Evolutionary conservation across 306 rosid species (phyloP).

Genomic region (Gastrolobium villosum): DNA sequence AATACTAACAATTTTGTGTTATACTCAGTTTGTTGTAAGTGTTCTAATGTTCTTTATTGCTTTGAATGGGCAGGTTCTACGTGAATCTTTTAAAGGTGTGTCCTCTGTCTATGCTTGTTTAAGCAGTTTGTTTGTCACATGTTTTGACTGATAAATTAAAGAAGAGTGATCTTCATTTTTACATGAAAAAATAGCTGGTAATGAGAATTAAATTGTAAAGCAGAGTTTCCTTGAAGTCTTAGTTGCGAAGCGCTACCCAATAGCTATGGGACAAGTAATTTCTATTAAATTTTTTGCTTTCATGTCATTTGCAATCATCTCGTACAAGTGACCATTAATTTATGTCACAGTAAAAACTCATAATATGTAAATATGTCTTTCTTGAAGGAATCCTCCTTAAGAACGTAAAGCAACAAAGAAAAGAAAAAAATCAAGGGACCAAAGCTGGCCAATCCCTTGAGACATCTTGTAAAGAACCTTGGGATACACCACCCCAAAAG

Average conservation of each 20-base stretch:
- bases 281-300: conserved; percentile 25
- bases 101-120: conserved; percentile 51
- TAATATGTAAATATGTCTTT: conserved; percentile 16
- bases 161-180: conserved; percentile 40
- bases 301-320: conserved; percentile 10
- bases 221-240: conserved; percentile 18
- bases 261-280: conserved; percentile 10
- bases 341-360: conserved; percentile 3
- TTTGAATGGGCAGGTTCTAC: conserved; percentile 73
- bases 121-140: conserved; percentile 38
- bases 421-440: neutral
- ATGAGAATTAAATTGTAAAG: conserved; percentile 13
- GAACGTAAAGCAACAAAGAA: neutral
- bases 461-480: no score
- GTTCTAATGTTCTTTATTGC: conserved; percentile 46
- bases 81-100: conserved; percentile 87
- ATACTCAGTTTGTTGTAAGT: conserved; percentile 24
- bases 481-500: no score
- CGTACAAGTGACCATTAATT: conserved; percentile 3
- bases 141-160: conserved; percentile 49
- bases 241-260: conserved; percentile 34
- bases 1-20: conserved; percentile 33
- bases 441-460: neutral
- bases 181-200: conserved; percentile 29
- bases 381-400: conserved; percentile 8